Conservation (phyloP, 2,329 filamentous ascomycete genomes). For the Mollisiaceae sp. region DNA sequence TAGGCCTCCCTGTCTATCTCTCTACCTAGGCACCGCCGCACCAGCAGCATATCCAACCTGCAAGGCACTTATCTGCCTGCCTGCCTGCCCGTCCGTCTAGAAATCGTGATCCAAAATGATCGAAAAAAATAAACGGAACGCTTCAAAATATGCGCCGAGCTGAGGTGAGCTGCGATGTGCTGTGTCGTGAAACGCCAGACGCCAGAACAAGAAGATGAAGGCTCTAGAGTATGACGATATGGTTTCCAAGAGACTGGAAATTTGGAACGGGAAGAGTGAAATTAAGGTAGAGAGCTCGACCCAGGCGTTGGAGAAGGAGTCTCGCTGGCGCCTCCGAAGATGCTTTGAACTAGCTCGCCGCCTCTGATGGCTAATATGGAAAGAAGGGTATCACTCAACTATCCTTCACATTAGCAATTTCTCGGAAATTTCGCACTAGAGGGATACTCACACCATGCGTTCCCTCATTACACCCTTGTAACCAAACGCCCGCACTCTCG, state of each 20-base stretch:
- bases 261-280: no score
- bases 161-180: neutral
- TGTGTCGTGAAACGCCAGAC: neutral
- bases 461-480: conserved; percentile 92
- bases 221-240: neutral
- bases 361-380: conserved; percentile 78
- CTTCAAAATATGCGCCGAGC: neutral
- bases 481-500: conserved; percentile 77
- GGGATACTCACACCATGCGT: conserved; percentile 81
- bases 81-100: neutral
- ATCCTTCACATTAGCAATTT: no score
- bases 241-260: neutral
- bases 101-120: conserved; percentile 1
- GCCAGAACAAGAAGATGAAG: neutral
- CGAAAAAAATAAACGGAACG: neutral
- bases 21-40: no score
- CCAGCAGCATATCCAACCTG: neutral
- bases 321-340: conserved; percentile 61
- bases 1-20: neutral
- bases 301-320: neutral
- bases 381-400: conserved; percentile 82
- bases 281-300: neutral
- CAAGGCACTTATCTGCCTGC: no score
- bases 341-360: conserved; percentile 77
- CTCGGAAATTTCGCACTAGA: neutral